Evolutionary conservation across 495 filamentous ascomycete species (phyloP), one percentile per base, ranked within the genome.

Genomic region (Daldinia caldariorum): DNA sequence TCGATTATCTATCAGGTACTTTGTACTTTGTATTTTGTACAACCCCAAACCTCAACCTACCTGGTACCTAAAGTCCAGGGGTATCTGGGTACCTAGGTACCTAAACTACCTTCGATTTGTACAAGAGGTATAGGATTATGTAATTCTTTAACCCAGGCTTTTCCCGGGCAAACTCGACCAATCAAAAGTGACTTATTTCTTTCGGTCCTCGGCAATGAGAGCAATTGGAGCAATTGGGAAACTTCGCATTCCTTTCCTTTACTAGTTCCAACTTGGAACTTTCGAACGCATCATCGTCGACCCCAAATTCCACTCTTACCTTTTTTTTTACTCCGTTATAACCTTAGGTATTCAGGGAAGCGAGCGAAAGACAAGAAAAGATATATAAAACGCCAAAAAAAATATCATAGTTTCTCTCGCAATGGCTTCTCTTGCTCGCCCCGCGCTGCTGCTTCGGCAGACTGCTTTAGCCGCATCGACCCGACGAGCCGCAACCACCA

Each of bases 361-460:
- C 20, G 31, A 59, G 22, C 45, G 16, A 43, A 26, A 26, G 26
- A 26, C 26, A 26, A 43, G 22, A n/a, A n/a, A n/a, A n/a, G n/a
- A n/a, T n/a, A 39, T 29, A 58, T 13, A 12, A 43, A 20, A 39
- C 20, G n/a, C 32, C 38, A 5, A 55, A 38, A 13, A 38, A 5
- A 55, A 38, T 18, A 38, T 18, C n/a, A n/a, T 6, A 56, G 20
- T 8, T 41, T 26, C 58, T 12, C 34, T 63, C 61, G 26, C 74
- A 59, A 88, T 88, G 85, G 84, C 84, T 59, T 88, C 85, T 66
- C 79, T 87, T 75, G 78, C 83, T 70, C 85, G 85, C 70, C 81
- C 85, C 63, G 73, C 80, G 62, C 77, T 80, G 62, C 77, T 87
- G 78, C 80, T 87, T 63, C 80, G 83, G 76, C 84, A 86, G 77